A percentile compares a stretch with the other conserved stretches of the same genome.
These are phyloP conservation scores for Scleroderma bovista DNA, from an alignment of 768 basidiomycete genomes.

Conservation along the genomic window DNA sequence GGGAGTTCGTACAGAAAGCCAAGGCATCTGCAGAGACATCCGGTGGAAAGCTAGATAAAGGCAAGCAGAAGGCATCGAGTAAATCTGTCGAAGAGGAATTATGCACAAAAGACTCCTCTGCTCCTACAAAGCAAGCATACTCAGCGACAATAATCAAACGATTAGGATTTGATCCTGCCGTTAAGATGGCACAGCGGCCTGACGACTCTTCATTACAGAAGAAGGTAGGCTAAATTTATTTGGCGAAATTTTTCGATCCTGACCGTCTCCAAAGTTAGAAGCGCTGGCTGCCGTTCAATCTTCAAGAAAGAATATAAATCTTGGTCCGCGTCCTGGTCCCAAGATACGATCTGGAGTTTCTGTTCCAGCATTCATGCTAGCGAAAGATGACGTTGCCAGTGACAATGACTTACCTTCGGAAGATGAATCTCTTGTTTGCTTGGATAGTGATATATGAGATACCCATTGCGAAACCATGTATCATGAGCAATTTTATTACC, in stretches of 20 bases:
- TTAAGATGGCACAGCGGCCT: conserved; percentile 42
- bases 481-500: neutral
- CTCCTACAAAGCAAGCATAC: conserved; percentile 44
- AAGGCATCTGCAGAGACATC: no score
- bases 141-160: conserved; percentile 62
- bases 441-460: conserved; percentile 27
- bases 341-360: conserved; percentile 59
- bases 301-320: conserved; percentile 45
- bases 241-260: neutral
- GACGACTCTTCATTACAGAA: conserved; percentile 41
- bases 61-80: conserved; percentile 13
- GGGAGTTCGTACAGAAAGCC: conserved; percentile 38
- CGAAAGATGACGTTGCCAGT: conserved; percentile 2
- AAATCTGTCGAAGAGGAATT: conserved; percentile 10
- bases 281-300: conserved; percentile 48
- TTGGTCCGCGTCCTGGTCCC: conserved; percentile 61
- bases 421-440: conserved; percentile 34
- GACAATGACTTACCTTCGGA: conserved; percentile 1
- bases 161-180: conserved; percentile 76
- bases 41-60: conserved; percentile 9
- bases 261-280: conserved; percentile 39
- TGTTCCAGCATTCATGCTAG: conserved; percentile 29
- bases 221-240: conserved; percentile 41
- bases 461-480: conserved; percentile 8
- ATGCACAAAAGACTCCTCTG: conserved; percentile 6